Evolutionary conservation across 805 yeast species (phyloP), one percentile per base, ranked within the genome.

Genomic region (Pichia ethanolica): DNA sequence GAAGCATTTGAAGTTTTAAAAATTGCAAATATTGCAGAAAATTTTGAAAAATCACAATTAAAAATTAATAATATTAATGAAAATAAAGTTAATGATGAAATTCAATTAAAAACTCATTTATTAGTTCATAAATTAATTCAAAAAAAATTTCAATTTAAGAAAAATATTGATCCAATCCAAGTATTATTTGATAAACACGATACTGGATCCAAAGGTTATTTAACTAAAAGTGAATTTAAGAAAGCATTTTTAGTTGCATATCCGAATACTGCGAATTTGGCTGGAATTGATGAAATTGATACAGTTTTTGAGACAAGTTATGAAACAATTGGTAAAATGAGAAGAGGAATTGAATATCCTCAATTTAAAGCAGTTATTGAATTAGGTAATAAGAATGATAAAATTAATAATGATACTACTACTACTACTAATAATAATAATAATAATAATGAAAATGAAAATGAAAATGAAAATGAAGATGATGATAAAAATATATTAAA

Each of bases 201-300:
- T 49, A 62, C 58, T 34, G 66, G 68, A 1, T 62, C 62, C 42
- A 69, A 69, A 48, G 66, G 67, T 37, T 61, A 65, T 35, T 59
- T 76, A 47, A 64, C 66, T 35, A 70, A 70, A 48, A 44, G 52
- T 10, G 80, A 76, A 56, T 77, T 76, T 51, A 60, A 65, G 4
- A 69, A 68, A 0, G 74, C 77, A 3, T 57, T 75, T 50, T 66
- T 67, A n/a, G 61, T 69, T 39, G 59, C 74, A 27, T 75, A 76
- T 26, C 65, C 71, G 1, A 65, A 62, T 5, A 61, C 70, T 42
- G 51, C 61, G 2, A 66, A 61, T 11, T 32, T 46, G 14, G 63
- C 56, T 1, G 74, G 71, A 49, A 60, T 64, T 45, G 63, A 60
- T 36, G 70, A 71, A 33, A 72, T 72, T 49, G 69, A 67, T 40